These are phyloP conservation scores for Epichloe bromicola DNA, from an alignment of 2,329 filamentous ascomycete genomes.

Conservation along the genomic window DNA sequence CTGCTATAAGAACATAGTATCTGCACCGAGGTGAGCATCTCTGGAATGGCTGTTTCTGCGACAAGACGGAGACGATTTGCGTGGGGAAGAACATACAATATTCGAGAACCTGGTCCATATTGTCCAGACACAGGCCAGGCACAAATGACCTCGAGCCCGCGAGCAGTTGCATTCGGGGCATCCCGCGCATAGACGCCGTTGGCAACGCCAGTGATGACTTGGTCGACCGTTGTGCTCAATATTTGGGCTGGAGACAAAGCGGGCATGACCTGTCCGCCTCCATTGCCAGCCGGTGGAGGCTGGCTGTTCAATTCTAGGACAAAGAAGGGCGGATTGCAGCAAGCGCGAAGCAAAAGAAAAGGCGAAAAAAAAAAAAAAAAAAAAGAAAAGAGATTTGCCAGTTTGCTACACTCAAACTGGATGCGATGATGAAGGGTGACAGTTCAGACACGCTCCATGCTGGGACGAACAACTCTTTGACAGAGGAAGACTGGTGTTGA, in stretches of 20 bases:
- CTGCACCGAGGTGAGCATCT: conserved; percentile 18
- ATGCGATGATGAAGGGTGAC: background rate
- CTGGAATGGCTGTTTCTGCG: background rate
- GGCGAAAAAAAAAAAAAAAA: no score
- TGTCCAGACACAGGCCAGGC: conserved; percentile 44
- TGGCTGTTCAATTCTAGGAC: background rate
- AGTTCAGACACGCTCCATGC: background rate
- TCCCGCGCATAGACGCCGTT: background rate
- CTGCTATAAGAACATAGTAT: conserved; percentile 50
- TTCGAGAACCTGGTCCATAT: conserved; percentile 40
- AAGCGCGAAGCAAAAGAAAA: background rate
- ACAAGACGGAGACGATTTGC: background rate
- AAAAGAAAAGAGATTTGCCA: background rate
- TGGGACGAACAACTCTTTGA: no score
- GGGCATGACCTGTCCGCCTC: conserved; percentile 1
- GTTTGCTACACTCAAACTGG: background rate
- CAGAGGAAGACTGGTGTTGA: no score
- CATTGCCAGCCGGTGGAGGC: background rate
- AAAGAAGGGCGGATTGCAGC: background rate
- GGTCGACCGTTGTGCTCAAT: background rate
- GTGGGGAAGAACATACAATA: conserved; percentile 27
- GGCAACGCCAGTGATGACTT: background rate
- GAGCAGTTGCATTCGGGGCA: background rate
- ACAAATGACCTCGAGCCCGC: conserved; percentile 32
- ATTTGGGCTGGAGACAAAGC: background rate